phyloP scores from a whole-genome alignment of 257 asterid genomes.

The Jacaranda copaia region DNA sequence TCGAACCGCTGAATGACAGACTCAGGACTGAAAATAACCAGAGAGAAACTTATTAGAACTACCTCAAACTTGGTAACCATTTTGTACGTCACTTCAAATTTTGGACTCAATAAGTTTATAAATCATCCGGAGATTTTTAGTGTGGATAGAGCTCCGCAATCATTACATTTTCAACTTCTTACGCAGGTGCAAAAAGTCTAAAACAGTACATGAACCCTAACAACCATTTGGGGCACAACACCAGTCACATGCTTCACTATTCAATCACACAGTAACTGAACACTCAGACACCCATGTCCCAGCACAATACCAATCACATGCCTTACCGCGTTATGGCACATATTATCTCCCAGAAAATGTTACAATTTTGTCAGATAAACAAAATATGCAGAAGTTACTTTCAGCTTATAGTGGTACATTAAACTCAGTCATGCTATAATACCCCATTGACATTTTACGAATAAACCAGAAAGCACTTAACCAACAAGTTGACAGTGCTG shows the following conservation, averaged over 20 bases:
- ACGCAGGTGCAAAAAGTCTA: background rate
- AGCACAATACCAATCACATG: background rate
- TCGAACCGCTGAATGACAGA: slow-evolving; percentile 73
- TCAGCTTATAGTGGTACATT: background rate
- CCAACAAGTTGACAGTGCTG: slow-evolving; percentile 25
- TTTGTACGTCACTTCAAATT: background rate
- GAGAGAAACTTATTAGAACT: slow-evolving; percentile 39
- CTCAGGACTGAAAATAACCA: slow-evolving; percentile 59
- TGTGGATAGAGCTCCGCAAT: slow-evolving; percentile 4
- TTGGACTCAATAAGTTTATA: background rate
- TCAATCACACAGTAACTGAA: background rate
- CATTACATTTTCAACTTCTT: slow-evolving; percentile 8
- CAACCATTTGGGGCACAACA: background rate
- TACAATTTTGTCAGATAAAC: background rate
- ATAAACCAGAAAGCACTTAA: background rate
- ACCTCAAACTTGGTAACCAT: slow-evolving; percentile 11
- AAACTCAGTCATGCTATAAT: background rate
- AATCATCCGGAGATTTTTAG: background rate
- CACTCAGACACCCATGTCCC: background rate
- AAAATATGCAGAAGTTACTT: background rate
- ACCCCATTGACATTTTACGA: no score
- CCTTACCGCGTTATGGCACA: background rate
- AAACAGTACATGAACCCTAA: background rate
- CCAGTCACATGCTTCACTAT: background rate
- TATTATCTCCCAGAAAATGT: background rate